Percentiles rank a stretch among this genome's conserved stretches.
Evolutionary conservation across 2,329 filamentous ascomycete species (phyloP).

Genomic region (Fusarium falciforme): DNA sequence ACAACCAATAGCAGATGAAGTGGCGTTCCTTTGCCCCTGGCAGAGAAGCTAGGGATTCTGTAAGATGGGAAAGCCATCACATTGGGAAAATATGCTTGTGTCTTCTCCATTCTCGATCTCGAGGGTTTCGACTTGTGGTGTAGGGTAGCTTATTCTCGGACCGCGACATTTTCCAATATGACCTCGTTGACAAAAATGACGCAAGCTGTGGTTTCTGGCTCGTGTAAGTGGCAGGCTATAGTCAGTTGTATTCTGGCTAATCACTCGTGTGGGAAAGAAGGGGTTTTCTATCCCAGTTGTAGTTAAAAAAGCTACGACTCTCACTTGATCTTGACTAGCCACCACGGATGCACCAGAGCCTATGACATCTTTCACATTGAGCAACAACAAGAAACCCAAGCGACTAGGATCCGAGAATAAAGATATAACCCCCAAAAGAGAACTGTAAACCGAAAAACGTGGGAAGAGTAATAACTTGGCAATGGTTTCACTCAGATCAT

Average conservation of each 20-base stretch:
- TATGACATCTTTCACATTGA: accelerated
- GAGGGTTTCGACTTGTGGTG: background rate
- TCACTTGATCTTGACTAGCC: accelerated
- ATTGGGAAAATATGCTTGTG: background rate
- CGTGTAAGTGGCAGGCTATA: background rate
- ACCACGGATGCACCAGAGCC: too few species aligned
- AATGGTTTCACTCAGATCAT: background rate
- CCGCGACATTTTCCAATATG: background rate
- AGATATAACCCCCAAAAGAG: background rate
- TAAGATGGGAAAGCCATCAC: background rate
- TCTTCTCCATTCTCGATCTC: background rate
- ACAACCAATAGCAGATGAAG: background rate
- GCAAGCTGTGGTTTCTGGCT: background rate
- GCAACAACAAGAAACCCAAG: background rate
- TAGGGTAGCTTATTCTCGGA: background rate
- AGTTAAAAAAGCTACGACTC: background rate
- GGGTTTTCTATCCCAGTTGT: background rate
- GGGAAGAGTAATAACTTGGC: background rate
- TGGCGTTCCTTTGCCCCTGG: background rate
- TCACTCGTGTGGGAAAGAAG: accelerated
- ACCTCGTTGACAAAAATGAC: background rate
- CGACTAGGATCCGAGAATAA: background rate
- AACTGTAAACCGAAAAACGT: background rate
- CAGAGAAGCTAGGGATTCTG: too few species aligned
- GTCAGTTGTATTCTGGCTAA: background rate